phyloP scores from a whole-genome alignment of 1,284 basidiomycete species.

The Puccinia hordei region DNA sequence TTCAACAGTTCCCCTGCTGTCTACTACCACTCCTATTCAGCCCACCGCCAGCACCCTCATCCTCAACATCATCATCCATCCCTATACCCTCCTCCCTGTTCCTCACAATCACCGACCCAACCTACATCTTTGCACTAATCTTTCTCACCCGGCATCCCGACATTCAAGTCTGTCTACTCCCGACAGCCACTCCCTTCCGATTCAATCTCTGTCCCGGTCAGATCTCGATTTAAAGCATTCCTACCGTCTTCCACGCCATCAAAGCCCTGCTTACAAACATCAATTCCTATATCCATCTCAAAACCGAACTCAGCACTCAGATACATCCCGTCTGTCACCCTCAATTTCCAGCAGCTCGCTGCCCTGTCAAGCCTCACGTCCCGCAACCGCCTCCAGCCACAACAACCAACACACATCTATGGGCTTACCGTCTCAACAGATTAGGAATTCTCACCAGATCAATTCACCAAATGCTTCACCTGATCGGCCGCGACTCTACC shows the following conservation, averaged over 20 bases:
- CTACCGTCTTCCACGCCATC: slow-evolving; percentile 19
- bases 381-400: slow-evolving; percentile 26
- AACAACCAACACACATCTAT: background rate
- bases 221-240: slow-evolving; percentile 22
- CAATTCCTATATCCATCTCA: slow-evolving; percentile 17
- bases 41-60: slow-evolving; percentile 8
- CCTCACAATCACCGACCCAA: slow-evolving; percentile 20
- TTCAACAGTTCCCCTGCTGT: slow-evolving; percentile 1
- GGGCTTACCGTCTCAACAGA: background rate
- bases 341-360: background rate
- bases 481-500: slow-evolving; percentile 38
- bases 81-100: slow-evolving; percentile 12
- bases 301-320: background rate
- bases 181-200: background rate
- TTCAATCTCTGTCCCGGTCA: background rate
- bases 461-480: slow-evolving; percentile 1
- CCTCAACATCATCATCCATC: slow-evolving; percentile 15
- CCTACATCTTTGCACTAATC: background rate
- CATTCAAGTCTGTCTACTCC: slow-evolving; percentile 8
- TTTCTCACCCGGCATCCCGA: background rate
- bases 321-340: slow-evolving; percentile 16
- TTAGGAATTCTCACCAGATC: background rate
- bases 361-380: slow-evolving; percentile 1
- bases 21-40: slow-evolving; percentile 29
- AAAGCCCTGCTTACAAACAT: slow-evolving; percentile 9